Base-by-base conservation (phyloP, 306 rosid genomes). In the Rosa chinensis region DNA sequence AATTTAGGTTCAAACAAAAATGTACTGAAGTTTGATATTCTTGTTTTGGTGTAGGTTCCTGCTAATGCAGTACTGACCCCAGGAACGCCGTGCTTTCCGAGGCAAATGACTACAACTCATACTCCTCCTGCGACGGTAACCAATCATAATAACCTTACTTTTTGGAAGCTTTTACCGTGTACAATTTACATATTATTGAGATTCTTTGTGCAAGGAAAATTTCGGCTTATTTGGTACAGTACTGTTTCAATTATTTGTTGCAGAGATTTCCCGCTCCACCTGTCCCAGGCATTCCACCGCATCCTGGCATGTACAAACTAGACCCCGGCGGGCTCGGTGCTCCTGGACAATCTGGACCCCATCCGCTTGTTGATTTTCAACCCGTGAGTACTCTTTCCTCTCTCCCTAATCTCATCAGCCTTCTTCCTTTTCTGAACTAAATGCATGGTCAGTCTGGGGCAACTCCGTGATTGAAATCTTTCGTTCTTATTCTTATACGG, bases 11-110 rank as follows among this genome's bases (percentile, higher is more conserved):
- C 37, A 32, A 32, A 32, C 37, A 32, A 32, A 32, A 63, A 5
- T 64, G 44, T 32, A 64, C 44, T 64, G 3, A 64, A 6, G 10
- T 32, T 64, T 64, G 44, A 39, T 66, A 2, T 37, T 17, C 47
- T 66, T 39, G 47, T 39, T 66, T 35, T 47, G 76, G 50, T 70
- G 80, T 84, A 94, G 98, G 89, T 75, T 77, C 88, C 90, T 20
- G 87, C 90, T 20, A 87, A 84, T 37, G 79, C 80, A 18, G 48
- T 66, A 43, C 73, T 79, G 64, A 79, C 90, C 64, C 82, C 89
- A 82, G 93, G 92, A 85, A 81, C 94, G 56, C 88, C 84, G 7
- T 87, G 84, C 68, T 94, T 89, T 58, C 88, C 92, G 58, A 92
- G 85, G 52, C 86, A 90, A 74, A 85, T 89, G 74, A 70, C 89